Evolutionary conservation across 371 early-diverging fungal genomes (phyloP), one percentile per base, ranked within the genome.

Genomic region (Cokeromyces recurvatus): DNA sequence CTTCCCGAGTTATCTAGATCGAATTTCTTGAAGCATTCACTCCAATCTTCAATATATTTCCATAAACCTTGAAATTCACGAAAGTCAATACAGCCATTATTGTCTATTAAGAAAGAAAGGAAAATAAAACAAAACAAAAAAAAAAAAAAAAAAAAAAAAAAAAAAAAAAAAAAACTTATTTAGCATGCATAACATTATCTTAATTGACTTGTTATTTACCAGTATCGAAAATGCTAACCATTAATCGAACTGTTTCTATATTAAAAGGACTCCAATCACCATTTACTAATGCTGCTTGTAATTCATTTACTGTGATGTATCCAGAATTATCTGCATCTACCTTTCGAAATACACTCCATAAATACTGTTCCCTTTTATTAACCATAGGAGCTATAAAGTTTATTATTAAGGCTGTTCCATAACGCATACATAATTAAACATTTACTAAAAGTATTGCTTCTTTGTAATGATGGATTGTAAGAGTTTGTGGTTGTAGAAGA

Each of bases 51-150:
- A 42, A 86, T 79, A 45, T 86, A 86, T 53, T 71, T 64, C 81
- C 82, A 86, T 22, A 92, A 61, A n/a, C 87, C 86, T 43, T 79
- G 56, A 65, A 96, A 94, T 69, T 95, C 95, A 46, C 86, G 77
- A 62, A 94, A 93, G 71, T 95, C 96, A 60, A 95, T 89, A 25
- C 80, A 90, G 45, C 94, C 94, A 65, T 92, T 90, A 54, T 92
- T 90, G 74, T 93, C 91, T 68, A n/a, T n/a, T n/a, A n/a, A n/a
- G n/a, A n/a, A n/a, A n/a, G n/a, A n/a, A n/a, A n/a, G n/a, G n/a
- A n/a, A n/a, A n/a, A n/a, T n/a, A 42, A n/a, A 29, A 29, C 29
- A 29, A 29, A 8, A 29, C 29, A 5, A 11, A 5, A 8, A 8
- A 8, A 11, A 8, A 29, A 29, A 11, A 29, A 29, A 29, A 29